Evolutionary conservation across 352 stramenopile genomes (phyloP).

Genomic region (Phytophthora sp.): DNA sequence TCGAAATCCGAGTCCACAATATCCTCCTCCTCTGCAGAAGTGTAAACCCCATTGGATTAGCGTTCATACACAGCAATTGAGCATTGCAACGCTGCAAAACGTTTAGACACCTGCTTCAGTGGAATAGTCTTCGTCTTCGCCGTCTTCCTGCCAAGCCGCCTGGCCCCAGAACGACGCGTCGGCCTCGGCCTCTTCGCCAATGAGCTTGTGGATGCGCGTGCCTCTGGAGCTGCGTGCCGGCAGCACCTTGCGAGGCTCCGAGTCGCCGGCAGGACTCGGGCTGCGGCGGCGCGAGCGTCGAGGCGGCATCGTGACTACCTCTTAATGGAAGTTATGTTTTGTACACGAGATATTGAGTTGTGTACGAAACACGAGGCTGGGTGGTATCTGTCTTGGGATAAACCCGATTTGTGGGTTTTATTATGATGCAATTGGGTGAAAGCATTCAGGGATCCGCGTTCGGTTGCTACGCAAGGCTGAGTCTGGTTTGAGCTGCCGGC

Average conservation of each 20-base stretch:
- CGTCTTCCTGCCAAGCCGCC: conserved; percentile 84
- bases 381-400: too few species aligned
- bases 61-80: background rate
- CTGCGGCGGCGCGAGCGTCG: conserved; percentile 15
- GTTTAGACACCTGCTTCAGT: conserved; percentile 77
- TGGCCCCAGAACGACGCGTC: conserved; percentile 91
- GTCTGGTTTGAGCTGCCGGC: background rate
- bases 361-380: conserved; percentile 1
- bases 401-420: too few species aligned
- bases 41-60: conserved; percentile 5
- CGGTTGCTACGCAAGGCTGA: background rate
- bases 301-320: conserved; percentile 9
- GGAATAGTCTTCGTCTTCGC: conserved; percentile 87
- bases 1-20: conserved; percentile 91
- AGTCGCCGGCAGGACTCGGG: conserved; percentile 10
- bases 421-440: too few species aligned
- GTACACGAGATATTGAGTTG: too few species aligned
- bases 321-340: too few species aligned
- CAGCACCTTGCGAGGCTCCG: conserved; percentile 44
- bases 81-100: background rate
- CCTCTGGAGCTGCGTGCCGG: conserved; percentile 72
- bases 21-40: conserved; percentile 82
- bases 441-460: too few species aligned
- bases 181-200: conserved; percentile 87
- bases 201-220: conserved; percentile 81